Conservation (phyloP, 2,329 filamentous ascomycete genomes). For the Talaromyces sp. region DNA sequence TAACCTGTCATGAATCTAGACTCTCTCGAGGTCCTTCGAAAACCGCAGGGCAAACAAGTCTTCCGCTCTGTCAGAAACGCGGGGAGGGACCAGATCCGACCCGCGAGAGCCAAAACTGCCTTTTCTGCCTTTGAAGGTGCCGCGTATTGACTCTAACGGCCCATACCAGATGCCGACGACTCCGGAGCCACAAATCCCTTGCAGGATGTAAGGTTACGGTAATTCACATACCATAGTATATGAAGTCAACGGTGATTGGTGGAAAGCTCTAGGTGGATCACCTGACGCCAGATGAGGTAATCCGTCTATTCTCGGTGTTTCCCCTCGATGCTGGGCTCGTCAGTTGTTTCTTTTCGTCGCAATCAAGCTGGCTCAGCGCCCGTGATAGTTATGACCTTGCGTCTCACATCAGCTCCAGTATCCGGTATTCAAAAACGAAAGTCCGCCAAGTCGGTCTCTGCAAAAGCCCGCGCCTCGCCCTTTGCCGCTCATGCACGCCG, state of each 20-base stretch:
- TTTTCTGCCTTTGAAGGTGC: background rate
- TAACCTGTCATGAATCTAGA: background rate
- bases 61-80: too few species aligned
- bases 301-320: background rate
- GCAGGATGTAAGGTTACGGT: slow-evolving; percentile 11
- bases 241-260: slow-evolving; percentile 6
- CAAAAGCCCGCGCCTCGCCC: slow-evolving; percentile 39
- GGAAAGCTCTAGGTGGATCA: slow-evolving; percentile 15
- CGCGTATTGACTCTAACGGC: slow-evolving; percentile 1
- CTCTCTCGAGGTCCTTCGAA: too few species aligned
- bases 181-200: background rate
- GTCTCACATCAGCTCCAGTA: slow-evolving; percentile 51
- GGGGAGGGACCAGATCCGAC: too few species aligned
- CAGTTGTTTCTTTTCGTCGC: background rate
- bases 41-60: too few species aligned
- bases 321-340: background rate
- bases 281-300: slow-evolving; percentile 20
- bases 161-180: background rate
- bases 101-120: too few species aligned
- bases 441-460: slow-evolving; percentile 18
- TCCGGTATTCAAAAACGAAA: slow-evolving; percentile 49
- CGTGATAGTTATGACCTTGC: slow-evolving; percentile 46
- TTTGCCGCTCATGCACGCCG: slow-evolving; percentile 46
- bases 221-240: slow-evolving; percentile 17
- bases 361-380: background rate